Conservation (phyloP, 1,284 basidiomycete species). For the Trichosporon sp. region DNA sequence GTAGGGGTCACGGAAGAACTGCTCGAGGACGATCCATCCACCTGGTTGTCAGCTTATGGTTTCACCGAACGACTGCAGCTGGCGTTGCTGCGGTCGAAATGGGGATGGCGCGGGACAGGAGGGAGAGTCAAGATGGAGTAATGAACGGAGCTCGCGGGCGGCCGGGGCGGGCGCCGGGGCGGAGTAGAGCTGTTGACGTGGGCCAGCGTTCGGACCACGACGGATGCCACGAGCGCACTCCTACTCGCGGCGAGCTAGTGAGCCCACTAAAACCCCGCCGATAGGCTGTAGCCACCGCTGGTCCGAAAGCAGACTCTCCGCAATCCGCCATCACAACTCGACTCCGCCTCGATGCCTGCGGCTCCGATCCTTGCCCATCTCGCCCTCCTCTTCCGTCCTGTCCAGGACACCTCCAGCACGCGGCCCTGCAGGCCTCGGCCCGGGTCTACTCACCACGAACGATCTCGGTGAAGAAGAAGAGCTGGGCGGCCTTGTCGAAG, state of each 20-base stretch:
- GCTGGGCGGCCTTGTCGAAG: conserved; percentile 88
- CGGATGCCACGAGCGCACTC: too few relatives aligned
- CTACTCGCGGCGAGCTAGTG: too few relatives aligned
- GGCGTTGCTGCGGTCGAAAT: too few relatives aligned
- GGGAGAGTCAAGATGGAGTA: not conserved
- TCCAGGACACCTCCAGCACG: not conserved
- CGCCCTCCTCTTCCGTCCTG: not conserved
- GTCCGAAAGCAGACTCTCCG: not conserved
- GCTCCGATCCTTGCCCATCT: not conserved
- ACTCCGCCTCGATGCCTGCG: not conserved
- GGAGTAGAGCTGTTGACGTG: not conserved
- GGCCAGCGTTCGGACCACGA: not conserved
- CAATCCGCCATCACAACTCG: not conserved
- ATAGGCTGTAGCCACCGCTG: too few relatives aligned
- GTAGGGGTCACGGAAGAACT: conserved; percentile 95
- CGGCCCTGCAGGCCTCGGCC: not conserved
- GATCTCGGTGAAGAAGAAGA: conserved; percentile 99
- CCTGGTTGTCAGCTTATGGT: conserved; percentile 56
- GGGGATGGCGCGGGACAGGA: too few relatives aligned
- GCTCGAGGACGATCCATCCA: conserved; percentile 99
- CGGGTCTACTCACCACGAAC: conserved; percentile 65
- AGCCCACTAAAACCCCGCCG: too few relatives aligned
- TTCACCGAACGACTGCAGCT: not conserved
- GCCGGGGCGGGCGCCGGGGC: too few relatives aligned
- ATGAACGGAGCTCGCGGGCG: too few relatives aligned